phyloP scores from a whole-genome alignment of 2,329 filamentous ascomycete species.

The Colletotrichum destructivum region DNA sequence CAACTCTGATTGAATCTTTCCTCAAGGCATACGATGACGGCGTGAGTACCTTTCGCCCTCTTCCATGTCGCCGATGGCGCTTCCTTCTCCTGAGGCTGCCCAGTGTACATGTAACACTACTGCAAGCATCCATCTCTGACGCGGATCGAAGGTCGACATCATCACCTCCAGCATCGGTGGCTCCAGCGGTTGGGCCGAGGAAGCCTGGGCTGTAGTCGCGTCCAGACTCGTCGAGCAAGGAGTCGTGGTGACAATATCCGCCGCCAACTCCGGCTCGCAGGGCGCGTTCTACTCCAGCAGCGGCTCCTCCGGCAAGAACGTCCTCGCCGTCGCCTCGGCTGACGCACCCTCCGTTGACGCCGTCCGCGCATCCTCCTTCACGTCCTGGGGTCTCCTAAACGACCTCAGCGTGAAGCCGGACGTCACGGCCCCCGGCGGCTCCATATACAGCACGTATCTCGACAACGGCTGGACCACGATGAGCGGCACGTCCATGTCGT shows the following conservation, averaged over 20 bases:
- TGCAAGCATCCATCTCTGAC: neutral
- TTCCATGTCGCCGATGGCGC: neutral
- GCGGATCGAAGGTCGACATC: conserved; percentile 50
- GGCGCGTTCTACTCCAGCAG: conserved; percentile 63
- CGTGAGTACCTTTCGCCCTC: conserved; percentile 34
- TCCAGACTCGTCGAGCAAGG: conserved; percentile 61
- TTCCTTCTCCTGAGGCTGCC: neutral
- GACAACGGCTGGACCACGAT: conserved; percentile 55
- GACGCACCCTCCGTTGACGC: conserved; percentile 34
- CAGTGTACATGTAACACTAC: no score
- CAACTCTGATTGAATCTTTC: conserved; percentile 51
- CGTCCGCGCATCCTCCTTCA: conserved; percentile 49
- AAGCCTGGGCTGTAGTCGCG: conserved; percentile 59
- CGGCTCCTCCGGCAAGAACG: conserved; percentile 59
- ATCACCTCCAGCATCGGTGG: conserved; percentile 60
- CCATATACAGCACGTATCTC: conserved; percentile 59
- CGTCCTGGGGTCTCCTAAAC: conserved; percentile 60
- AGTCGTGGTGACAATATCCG: conserved; percentile 64
- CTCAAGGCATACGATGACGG: conserved; percentile 54
- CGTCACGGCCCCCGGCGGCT: conserved; percentile 59
- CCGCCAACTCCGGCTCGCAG: conserved; percentile 64
- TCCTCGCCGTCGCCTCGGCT: conserved; percentile 61
- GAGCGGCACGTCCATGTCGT: conserved; percentile 65
- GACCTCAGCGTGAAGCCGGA: conserved; percentile 62
- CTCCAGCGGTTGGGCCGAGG: conserved; percentile 56